Conservation (phyloP, 345 rosid genomes). For the Citrus sinensis region DNA sequence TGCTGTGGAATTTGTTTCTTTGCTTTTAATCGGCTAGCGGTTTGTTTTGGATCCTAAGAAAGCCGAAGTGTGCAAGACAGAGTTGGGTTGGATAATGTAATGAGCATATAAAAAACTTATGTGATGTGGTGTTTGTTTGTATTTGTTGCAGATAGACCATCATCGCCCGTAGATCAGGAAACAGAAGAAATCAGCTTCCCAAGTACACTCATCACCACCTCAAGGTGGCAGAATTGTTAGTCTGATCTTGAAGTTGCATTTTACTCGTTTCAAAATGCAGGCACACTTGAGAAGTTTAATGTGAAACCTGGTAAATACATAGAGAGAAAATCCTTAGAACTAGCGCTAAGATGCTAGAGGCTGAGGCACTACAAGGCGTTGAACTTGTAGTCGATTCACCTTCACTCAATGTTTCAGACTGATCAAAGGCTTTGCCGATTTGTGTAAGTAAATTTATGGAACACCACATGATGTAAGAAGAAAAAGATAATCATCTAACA, state of each 20-base stretch:
- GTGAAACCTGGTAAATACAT: neutral
- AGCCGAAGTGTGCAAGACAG: too few relatives aligned
- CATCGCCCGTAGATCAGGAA: neutral
- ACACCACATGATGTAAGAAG: too few relatives aligned
- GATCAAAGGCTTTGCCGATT: too few relatives aligned
- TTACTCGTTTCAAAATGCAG: neutral
- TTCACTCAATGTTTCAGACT: too few relatives aligned
- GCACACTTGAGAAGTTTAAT: constrained; percentile 1
- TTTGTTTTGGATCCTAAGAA: neutral
- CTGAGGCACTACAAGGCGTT: neutral
- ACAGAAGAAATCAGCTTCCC: neutral
- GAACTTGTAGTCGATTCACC: neutral
- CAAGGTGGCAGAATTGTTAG: neutral
- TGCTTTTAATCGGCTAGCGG: neutral
- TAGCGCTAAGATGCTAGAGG: neutral
- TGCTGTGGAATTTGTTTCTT: neutral
- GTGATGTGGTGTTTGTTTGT: neutral
- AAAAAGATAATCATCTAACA: too few relatives aligned
- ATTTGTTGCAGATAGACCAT: neutral
- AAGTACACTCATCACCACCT: neutral
- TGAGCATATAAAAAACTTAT: too few relatives aligned
- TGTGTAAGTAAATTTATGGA: too few relatives aligned
- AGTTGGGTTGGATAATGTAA: too few relatives aligned
- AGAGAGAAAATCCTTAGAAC: neutral
- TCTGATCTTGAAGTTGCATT: neutral